A percentile compares a stretch with the other conserved stretches of the same genome.
Conservation (phyloP, 192 early-diverging fungal genomes). For the Spizellomyces sp. region DNA sequence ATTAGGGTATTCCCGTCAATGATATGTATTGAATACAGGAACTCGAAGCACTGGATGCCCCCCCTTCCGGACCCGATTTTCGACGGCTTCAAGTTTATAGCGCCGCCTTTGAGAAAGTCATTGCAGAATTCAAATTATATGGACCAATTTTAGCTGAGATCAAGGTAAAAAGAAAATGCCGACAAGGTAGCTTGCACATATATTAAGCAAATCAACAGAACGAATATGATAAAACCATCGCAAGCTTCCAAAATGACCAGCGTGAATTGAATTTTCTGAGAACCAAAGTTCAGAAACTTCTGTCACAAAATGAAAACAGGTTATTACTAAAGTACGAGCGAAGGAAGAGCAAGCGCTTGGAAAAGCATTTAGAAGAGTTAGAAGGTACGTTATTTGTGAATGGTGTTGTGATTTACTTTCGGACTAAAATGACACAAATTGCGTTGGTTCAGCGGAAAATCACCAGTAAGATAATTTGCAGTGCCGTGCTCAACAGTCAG, state of each 20-base stretch:
- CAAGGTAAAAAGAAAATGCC: conserved; percentile 31
- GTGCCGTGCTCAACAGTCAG: conserved; percentile 3
- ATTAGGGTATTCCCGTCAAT: neutral
- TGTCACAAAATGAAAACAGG: conserved; percentile 56
- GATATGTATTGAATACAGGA: conserved; percentile 27
- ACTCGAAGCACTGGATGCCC: conserved; percentile 31
- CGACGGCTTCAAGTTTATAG: conserved; percentile 45
- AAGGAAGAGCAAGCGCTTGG: conserved; percentile 41
- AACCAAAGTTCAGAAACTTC: conserved; percentile 51
- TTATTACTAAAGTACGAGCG: conserved; percentile 54
- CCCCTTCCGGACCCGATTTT: conserved; percentile 38
- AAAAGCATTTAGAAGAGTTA: conserved; percentile 34
- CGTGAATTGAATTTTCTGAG: conserved; percentile 46
- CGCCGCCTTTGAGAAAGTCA: conserved; percentile 45
- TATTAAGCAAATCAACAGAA: conserved; percentile 12
- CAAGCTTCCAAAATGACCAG: conserved; percentile 39
- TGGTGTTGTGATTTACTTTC: neutral
- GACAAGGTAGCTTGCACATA: neutral
- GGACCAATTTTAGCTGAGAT: conserved; percentile 54
- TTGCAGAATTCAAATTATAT: conserved; percentile 49
- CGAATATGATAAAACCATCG: conserved; percentile 54
- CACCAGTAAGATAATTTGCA: conserved; percentile 10
- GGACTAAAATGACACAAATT: conserved; percentile 14
- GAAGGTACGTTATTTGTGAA: conserved; percentile 15
- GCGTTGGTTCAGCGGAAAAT: conserved; percentile 35